A percentile compares a stretch with the other conserved stretches of the same genome.
phyloP scores from a whole-genome alignment of 1,284 basidiomycete genomes.

The Leucoagaricus sp. region DNA sequence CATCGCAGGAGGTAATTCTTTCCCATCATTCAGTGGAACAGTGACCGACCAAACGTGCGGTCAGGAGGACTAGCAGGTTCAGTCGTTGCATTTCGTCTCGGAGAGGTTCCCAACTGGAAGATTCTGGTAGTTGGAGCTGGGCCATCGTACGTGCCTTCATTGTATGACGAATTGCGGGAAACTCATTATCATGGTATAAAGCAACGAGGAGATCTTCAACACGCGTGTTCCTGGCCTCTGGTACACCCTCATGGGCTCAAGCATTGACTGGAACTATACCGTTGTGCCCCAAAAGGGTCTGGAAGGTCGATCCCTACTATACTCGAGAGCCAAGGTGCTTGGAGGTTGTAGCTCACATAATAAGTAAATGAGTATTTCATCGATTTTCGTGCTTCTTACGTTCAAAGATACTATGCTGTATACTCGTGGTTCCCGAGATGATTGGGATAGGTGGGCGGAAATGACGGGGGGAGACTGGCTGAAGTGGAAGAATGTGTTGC shows the following conservation, averaged over 20 bases:
- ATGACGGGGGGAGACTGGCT: constrained; percentile 1
- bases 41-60: no score
- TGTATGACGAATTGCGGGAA: not conserved
- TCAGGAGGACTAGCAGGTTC: constrained; percentile 14
- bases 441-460: constrained; percentile 27
- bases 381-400: constrained; percentile 19
- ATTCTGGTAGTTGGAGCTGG: constrained; percentile 18
- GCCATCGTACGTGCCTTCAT: constrained; percentile 10
- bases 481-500: constrained; percentile 11
- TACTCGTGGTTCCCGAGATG: constrained; percentile 27
- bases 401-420: constrained; percentile 30
- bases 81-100: constrained; percentile 13
- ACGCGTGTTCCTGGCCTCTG: constrained; percentile 11
- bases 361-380: constrained; percentile 17
- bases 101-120: constrained; percentile 12
- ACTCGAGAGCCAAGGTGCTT: constrained; percentile 26
- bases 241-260: constrained; percentile 2
- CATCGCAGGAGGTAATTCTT: constrained; percentile 20
- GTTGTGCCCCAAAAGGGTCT: constrained; percentile 25
- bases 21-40: no score
- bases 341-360: constrained; percentile 32
- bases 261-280: constrained; percentile 33
- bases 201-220: constrained; percentile 15
- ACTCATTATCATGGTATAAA: no score
- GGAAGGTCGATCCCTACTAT: constrained; percentile 21